A percentile compares a stretch with the other conserved stretches of the same genome.
phyloP scores from a whole-genome alignment of 768 basidiomycete genomes.

The Trametes meyenii region DNA sequence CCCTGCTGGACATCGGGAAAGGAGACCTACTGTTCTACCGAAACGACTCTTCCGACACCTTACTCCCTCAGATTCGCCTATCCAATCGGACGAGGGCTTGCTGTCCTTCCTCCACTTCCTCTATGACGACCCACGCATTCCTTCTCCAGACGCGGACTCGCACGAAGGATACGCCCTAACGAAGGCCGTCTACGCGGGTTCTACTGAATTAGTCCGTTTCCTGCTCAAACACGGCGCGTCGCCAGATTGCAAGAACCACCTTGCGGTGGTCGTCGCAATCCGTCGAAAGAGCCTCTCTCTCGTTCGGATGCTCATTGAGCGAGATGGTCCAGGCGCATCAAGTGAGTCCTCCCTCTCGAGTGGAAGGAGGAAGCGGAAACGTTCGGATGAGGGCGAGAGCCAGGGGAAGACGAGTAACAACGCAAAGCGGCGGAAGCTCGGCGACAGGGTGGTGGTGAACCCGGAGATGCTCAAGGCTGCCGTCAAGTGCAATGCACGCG shows the following conservation, averaged over 20 bases:
- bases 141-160: constrained; percentile 58
- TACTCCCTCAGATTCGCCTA: constrained; percentile 47
- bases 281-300: constrained; percentile 64
- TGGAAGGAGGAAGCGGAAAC: neutral
- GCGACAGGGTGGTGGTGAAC: constrained; percentile 60
- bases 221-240: constrained; percentile 75
- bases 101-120: constrained; percentile 67
- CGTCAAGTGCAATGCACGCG: constrained; percentile 62
- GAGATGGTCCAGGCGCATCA: constrained; percentile 32
- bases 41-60: constrained; percentile 61
- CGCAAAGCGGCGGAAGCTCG: constrained; percentile 54
- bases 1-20: neutral
- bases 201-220: constrained; percentile 65
- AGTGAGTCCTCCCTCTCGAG: neutral
- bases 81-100: constrained; percentile 55
- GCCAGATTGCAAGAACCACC: constrained; percentile 57
- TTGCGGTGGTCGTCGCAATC: constrained; percentile 81
- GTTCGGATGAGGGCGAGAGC: neutral
- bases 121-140: constrained; percentile 43
- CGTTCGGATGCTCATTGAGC: constrained; percentile 78
- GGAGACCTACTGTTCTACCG: constrained; percentile 54
- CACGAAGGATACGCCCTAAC: constrained; percentile 83
- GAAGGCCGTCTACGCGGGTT: constrained; percentile 70
- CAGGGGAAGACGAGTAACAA: constrained; percentile 12
- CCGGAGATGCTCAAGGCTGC: constrained; percentile 66